Evolutionary conservation across 805 yeast species (phyloP), one percentile per base, ranked within the genome.

Genomic region (Schwanniomyces sp.): DNA sequence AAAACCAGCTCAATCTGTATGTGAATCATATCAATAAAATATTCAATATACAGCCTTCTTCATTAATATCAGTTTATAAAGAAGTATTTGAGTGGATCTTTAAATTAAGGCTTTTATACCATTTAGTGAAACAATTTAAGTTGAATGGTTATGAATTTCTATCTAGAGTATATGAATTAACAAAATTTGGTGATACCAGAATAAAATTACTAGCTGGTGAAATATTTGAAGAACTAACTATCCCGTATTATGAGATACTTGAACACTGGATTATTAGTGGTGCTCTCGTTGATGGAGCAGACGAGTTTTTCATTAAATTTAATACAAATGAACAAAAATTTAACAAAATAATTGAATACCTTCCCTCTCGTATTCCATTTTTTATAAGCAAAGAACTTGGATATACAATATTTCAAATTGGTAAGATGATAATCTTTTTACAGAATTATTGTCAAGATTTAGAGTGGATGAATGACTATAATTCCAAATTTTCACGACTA

Each of bases 241-340:
- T 67, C 5, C 89, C 96, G 1, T 89, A 88, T 60, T 75, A 75
- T 46, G 81, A 78, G 34, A 72, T 82, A 27, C 54, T 88, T 4
- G 72, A 75, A 34, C 72, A 74, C 38, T 92, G 97, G 97, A 60
- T 90, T 1, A 62, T 80, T 0, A 66, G 76, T 38, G 97, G 97
- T 1, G 81, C 78, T 43, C 59, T 90, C 12, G 65, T 72, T 2
- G 82, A 80, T 46, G 74, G 69, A 1, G 69, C 67, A 47, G 76
- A 75, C 12, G 92, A 85, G 52, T 90, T 90, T 57, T 91, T 88
- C 56, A 79, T 74, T 11, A 53, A 56, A 9, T 72, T 70, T 46
- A 62, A 72, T 47, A 47, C 52, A 3, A 46, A 56, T 5, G 58
- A 63, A 16, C 56, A 55, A 10, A 63, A 69, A 42, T 63, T 73